phyloP scores from a whole-genome alignment of 169 alveolate genomes.

The Plasmodium falciparum region DNA sequence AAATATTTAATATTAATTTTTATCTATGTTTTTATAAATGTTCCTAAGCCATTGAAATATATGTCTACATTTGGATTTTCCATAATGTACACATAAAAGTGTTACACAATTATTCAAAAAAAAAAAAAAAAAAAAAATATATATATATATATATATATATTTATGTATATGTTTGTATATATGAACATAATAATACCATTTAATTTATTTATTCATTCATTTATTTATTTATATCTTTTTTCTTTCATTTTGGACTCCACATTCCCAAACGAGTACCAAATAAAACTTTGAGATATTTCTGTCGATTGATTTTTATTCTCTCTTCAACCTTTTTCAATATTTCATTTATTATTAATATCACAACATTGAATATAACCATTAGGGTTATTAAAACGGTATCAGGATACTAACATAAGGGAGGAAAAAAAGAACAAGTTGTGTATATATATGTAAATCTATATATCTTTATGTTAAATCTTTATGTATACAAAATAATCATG shows the following conservation, averaged over 20 bases:
- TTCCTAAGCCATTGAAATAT: too few relatives aligned
- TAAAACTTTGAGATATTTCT: slow-evolving; percentile 73
- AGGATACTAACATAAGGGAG: slow-evolving; percentile 20
- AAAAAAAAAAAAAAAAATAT: too few relatives aligned
- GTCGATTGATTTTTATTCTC: slow-evolving; percentile 45
- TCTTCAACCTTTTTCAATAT: slow-evolving; percentile 53
- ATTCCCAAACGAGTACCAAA: slow-evolving; percentile 79
- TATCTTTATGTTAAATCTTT: too few relatives aligned
- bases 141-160: too few relatives aligned
- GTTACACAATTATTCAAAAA: too few relatives aligned
- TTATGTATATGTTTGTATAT: too few relatives aligned
- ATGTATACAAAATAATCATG: too few relatives aligned
- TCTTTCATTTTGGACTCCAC: slow-evolving; percentile 78
- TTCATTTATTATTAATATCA: slow-evolving; percentile 43
- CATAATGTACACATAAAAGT: too few relatives aligned
- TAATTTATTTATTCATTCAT: not conserved
- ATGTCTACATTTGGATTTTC: too few relatives aligned
- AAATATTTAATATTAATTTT: too few relatives aligned
- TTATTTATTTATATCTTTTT: not conserved
- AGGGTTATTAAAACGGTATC: slow-evolving; percentile 33
- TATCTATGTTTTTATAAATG: too few relatives aligned
- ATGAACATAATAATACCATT: too few relatives aligned
- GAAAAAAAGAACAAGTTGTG: not conserved
- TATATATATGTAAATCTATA: not conserved
- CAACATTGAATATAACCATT: not conserved